Percentiles rank a stretch among this genome's conserved stretches.
Conservation (phyloP, 345 rosid species). For the Eucalyptus marginata region DNA sequence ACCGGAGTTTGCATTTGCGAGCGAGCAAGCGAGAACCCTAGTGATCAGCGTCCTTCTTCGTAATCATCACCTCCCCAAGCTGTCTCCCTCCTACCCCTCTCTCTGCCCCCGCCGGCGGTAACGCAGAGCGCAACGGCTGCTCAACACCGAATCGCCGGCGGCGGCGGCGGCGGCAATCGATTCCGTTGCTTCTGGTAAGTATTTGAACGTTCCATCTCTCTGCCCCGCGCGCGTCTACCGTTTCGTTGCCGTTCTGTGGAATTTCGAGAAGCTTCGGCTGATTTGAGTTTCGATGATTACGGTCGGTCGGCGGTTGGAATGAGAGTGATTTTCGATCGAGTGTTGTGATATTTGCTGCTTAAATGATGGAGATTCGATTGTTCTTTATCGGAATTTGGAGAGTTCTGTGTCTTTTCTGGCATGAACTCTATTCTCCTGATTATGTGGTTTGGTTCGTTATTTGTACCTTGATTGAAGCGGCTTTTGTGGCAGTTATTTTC, state of each 20-base stretch:
- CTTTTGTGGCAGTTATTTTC: not conserved
- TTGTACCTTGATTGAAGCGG: not conserved
- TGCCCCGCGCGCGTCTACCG: not conserved
- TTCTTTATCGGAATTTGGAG: not conserved
- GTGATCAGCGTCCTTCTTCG: not conserved
- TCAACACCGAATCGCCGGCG: not conserved
- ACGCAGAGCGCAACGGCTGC: not conserved
- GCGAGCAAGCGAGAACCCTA: not conserved
- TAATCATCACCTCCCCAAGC: not conserved
- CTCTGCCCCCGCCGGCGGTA: not conserved
- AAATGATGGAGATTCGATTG: not conserved
- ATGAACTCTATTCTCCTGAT: not conserved
- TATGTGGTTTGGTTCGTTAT: not conserved
- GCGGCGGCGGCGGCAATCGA: not conserved
- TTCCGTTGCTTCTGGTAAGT: not conserved
- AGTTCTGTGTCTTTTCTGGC: accelerated
- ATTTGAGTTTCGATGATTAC: not conserved
- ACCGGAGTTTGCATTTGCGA: too few species aligned
- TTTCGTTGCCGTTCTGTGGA: not conserved
- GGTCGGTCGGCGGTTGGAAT: not conserved
- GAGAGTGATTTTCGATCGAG: not conserved
- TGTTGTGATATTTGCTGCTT: not conserved
- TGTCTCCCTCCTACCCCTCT: not conserved
- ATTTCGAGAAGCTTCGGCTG: not conserved
- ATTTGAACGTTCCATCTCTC: not conserved